A percentile compares a stretch with the other conserved stretches of the same genome.
Evolutionary conservation across 331 rosid genomes (phyloP).

Genomic region (Telfairia occidentalis): DNA sequence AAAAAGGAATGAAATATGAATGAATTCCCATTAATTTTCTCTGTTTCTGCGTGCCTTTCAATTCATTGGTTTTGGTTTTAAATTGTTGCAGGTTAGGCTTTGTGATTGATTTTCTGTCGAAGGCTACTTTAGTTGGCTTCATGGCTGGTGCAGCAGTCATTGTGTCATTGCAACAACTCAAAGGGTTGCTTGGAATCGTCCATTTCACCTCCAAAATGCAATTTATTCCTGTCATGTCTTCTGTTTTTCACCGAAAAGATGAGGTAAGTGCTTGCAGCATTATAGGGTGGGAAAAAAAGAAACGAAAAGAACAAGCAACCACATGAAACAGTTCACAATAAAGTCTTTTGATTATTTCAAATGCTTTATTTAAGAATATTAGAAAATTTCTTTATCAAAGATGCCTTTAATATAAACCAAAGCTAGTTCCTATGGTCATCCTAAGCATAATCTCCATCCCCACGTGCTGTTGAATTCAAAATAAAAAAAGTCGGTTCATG

Average conservation of each 20-base stretch:
- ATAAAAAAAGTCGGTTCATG: too few relatives aligned
- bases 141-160: conserved; percentile 97
- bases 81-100: conserved; percentile 64
- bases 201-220: conserved; percentile 86
- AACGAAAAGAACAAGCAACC: neutral
- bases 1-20: neutral
- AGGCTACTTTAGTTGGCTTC: conserved; percentile 87
- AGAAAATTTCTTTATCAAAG: neutral
- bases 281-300: neutral
- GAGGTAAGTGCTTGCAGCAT: conserved; percentile 36
- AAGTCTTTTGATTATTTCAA: neutral
- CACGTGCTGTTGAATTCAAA: too few relatives aligned
- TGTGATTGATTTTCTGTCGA: conserved; percentile 87
- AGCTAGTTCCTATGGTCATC: too few relatives aligned
- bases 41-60: neutral
- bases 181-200: conserved; percentile 78
- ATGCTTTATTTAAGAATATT: neutral
- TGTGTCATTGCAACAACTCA: conserved; percentile 80
- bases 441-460: too few relatives aligned
- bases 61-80: neutral
- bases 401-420: neutral
- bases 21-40: neutral
- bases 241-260: conserved; percentile 43
- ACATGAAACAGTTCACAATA: conserved; percentile 3
- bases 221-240: conserved; percentile 55